Evolutionary conservation across 192 early-diverging fungal species (phyloP).

Genomic region (Gigaspora rosea): DNA sequence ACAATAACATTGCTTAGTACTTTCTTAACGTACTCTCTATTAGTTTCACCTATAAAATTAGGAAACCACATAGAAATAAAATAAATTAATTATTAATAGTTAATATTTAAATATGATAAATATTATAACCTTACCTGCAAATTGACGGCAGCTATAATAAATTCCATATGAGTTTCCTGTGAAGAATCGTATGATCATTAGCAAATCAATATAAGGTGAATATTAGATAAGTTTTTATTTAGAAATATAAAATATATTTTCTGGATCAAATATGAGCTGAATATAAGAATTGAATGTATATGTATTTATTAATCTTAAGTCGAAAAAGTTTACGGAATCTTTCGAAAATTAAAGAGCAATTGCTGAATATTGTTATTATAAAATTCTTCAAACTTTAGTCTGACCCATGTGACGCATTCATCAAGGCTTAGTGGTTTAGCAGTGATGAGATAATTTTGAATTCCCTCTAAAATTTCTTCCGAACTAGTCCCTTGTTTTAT

Average conservation of each 20-base stretch:
- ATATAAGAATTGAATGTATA: background rate
- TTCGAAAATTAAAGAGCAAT: constrained; percentile 95
- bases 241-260: constrained; percentile 52
- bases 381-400: constrained; percentile 89
- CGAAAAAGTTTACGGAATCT: constrained; percentile 62
- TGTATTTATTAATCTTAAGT: background rate
- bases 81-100: too few relatives aligned
- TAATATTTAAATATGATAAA: too few relatives aligned
- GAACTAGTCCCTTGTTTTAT: constrained; percentile 78
- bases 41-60: constrained; percentile 46
- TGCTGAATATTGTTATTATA: constrained; percentile 93
- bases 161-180: constrained; percentile 79
- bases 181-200: background rate
- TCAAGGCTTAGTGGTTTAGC: constrained; percentile 85
- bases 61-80: background rate
- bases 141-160: constrained; percentile 88
- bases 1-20: constrained; percentile 64
- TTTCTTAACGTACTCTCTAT: constrained; percentile 68
- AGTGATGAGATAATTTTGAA: constrained; percentile 74
- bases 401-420: constrained; percentile 92
- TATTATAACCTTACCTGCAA: constrained; percentile 61
- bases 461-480: constrained; percentile 75
- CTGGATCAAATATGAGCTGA: constrained; percentile 70
- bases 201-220: background rate
- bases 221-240: constrained; percentile 1